Percentiles rank a stretch among this genome's conserved stretches.
phyloP scores from a whole-genome alignment of 2,329 filamentous ascomycete genomes.

The Cladophialophora chaetospira region DNA sequence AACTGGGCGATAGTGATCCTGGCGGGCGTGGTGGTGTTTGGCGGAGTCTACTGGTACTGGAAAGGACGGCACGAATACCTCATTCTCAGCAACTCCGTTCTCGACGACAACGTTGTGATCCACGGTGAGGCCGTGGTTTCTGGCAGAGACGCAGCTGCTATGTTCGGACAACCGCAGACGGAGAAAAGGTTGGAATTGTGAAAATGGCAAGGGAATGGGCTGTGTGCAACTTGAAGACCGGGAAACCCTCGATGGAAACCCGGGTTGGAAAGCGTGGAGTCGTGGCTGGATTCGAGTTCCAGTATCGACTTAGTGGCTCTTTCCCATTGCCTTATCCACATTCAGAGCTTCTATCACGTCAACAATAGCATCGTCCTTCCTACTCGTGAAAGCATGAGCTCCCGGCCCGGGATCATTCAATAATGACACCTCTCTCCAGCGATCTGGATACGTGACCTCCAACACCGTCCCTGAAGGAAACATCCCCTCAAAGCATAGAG shows the following conservation, averaged over 20 bases:
- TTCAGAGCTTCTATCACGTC: conserved; percentile 11
- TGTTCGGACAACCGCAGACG: conserved; percentile 13
- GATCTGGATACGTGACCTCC: conserved; percentile 19
- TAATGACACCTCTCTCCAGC: conserved; percentile 14
- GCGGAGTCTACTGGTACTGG: conserved; percentile 25
- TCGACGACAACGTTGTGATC: conserved; percentile 27
- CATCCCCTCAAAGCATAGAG: conserved; percentile 2
- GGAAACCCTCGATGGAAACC: not conserved
- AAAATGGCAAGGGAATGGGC: not conserved
- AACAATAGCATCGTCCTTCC: conserved; percentile 16
- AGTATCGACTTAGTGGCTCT: too few relatives aligned
- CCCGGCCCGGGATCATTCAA: conserved; percentile 17
- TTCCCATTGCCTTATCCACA: not conserved
- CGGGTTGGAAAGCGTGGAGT: too few relatives aligned
- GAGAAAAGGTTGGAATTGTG: conserved; percentile 11
- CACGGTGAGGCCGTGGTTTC: conserved; percentile 21
- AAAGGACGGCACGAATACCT: conserved; percentile 28
- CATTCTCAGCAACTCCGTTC: conserved; percentile 24
- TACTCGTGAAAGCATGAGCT: conserved; percentile 14
- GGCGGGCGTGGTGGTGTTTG: conserved; percentile 23
- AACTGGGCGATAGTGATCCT: conserved; percentile 31
- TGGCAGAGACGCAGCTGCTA: conserved; percentile 18
- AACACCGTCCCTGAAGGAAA: conserved; percentile 12
- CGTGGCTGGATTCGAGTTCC: too few relatives aligned
- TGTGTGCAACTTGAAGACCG: too few relatives aligned